A percentile compares a stretch with the other conserved stretches of the same genome.
phyloP scores from a whole-genome alignment of 2,329 filamentous ascomycete species.

The Neonectria neomacrospora region DNA sequence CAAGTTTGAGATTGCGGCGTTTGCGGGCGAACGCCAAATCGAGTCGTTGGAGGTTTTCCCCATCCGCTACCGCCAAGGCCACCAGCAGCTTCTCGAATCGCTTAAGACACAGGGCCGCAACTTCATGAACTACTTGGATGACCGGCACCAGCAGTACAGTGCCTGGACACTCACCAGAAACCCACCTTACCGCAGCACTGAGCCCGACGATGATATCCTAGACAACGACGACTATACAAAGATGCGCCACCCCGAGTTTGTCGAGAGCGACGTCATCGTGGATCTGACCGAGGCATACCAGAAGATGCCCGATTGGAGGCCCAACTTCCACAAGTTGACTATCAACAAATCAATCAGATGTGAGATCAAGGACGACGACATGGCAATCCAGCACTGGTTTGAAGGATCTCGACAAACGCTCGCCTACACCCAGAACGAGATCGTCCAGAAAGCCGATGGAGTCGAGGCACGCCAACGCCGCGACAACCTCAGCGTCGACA shows the following conservation, averaged over 20 bases:
- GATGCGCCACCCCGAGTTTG: conserved; percentile 53
- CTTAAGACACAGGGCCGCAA: conserved; percentile 48
- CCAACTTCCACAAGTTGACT: conserved; percentile 46
- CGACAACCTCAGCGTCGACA: conserved; percentile 50
- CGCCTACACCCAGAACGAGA: conserved; percentile 49
- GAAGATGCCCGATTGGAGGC: conserved; percentile 52
- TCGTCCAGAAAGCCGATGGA: conserved; percentile 51
- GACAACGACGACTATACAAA: conserved; percentile 45
- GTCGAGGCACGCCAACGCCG: conserved; percentile 52
- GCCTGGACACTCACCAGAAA: conserved; percentile 56
- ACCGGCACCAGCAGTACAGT: conserved; percentile 54
- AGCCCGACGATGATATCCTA: conserved; percentile 49
- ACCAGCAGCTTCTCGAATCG: conserved; percentile 48
- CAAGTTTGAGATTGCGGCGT: conserved; percentile 51
- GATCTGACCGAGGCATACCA: conserved; percentile 55
- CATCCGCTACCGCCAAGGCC: conserved; percentile 51
- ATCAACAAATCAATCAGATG: conserved; percentile 47
- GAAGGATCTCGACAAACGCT: conserved; percentile 44
- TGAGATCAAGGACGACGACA: conserved; percentile 48
- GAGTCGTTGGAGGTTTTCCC: conserved; percentile 53
- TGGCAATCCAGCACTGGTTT: conserved; percentile 54
- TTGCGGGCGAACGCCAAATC: conserved; percentile 53
- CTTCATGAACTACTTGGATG: conserved; percentile 49
- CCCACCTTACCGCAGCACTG: conserved; percentile 44
- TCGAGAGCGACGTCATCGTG: conserved; percentile 57